Evolutionary conservation across 2,329 filamentous ascomycete genomes (phyloP).

Genomic region (Hymenoscyphus repandus): DNA sequence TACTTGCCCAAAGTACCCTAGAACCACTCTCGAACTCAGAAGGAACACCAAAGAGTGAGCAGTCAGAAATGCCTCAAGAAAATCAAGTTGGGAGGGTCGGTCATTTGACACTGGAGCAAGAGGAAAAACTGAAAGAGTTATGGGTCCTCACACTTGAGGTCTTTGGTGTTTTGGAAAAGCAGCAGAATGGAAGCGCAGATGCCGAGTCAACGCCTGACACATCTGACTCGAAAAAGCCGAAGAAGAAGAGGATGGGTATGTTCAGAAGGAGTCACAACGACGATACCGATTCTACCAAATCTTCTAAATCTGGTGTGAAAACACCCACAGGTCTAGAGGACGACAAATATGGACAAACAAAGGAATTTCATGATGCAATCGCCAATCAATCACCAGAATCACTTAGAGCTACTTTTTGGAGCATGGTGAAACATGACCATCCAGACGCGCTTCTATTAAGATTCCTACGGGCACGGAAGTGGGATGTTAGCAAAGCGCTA

Average conservation of each 20-base stretch:
- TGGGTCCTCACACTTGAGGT: conserved; percentile 75
- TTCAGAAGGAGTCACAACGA: conserved; percentile 60
- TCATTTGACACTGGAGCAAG: conserved; percentile 84
- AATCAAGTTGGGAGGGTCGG: conserved; percentile 68
- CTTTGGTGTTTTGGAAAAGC: conserved; percentile 55
- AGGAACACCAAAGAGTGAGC: background rate
- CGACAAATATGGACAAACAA: conserved; percentile 90
- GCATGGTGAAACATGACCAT: conserved; percentile 91
- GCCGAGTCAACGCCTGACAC: conserved; percentile 21
- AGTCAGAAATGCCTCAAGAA: conserved; percentile 38
- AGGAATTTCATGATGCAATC: conserved; percentile 78
- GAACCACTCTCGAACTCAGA: background rate
- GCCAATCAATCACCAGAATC: conserved; percentile 71
- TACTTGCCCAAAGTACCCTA: background rate
- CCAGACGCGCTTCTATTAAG: conserved; percentile 79
- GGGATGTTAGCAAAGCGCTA: conserved; percentile 89
- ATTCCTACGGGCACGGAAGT: conserved; percentile 86
- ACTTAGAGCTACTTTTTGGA: conserved; percentile 79
- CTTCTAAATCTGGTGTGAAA: background rate
- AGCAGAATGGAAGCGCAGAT: conserved; percentile 26
- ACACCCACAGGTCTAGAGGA: conserved; percentile 41
- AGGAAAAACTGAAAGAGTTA: conserved; percentile 80
- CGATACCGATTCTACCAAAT: conserved; percentile 37
- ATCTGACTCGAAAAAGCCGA: conserved; percentile 48
- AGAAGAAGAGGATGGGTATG: conserved; percentile 68